phyloP scores from a whole-genome alignment of 805 yeast genomes.

The Maudiozyma pseudohumilis region DNA sequence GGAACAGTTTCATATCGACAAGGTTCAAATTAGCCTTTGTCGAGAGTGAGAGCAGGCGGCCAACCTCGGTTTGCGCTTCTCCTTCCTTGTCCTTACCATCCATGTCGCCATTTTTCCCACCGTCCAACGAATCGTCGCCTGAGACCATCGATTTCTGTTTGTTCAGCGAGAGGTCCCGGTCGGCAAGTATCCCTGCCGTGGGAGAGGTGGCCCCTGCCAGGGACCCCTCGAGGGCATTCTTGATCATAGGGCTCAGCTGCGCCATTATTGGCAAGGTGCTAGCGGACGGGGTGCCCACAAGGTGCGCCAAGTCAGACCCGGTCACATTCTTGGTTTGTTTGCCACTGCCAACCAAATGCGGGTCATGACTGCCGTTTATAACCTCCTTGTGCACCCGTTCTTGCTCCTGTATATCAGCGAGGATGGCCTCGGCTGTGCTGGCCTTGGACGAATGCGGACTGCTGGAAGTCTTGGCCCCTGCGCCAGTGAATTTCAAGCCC shows the following conservation, averaged over 20 bases:
- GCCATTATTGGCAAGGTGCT: conserved; percentile 4
- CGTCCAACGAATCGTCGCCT: background rate
- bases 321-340: background rate
- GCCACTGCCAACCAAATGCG: background rate
- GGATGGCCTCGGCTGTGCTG: conserved; percentile 22
- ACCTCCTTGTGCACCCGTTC: conserved; percentile 6
- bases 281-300: background rate
- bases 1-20: conserved; percentile 72
- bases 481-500: conserved; percentile 17
- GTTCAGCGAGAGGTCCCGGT: conserved; percentile 7
- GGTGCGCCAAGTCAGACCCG: background rate
- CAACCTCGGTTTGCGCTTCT: conserved; percentile 6
- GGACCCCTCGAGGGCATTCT: background rate
- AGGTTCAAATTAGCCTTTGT: conserved; percentile 41
- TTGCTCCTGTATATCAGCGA: conserved; percentile 25
- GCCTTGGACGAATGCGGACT: conserved; percentile 10
- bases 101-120: background rate
- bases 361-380: background rate
- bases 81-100: background rate
- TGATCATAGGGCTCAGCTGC: conserved; percentile 6
- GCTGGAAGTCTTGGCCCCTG: conserved; percentile 1
- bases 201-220: conserved; percentile 8
- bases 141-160: background rate
- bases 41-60: conserved; percentile 19
- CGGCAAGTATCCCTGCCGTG: conserved; percentile 11